phyloP scores from a whole-genome alignment of 495 filamentous ascomycete genomes.

The Trichodelitschia bisporula region DNA sequence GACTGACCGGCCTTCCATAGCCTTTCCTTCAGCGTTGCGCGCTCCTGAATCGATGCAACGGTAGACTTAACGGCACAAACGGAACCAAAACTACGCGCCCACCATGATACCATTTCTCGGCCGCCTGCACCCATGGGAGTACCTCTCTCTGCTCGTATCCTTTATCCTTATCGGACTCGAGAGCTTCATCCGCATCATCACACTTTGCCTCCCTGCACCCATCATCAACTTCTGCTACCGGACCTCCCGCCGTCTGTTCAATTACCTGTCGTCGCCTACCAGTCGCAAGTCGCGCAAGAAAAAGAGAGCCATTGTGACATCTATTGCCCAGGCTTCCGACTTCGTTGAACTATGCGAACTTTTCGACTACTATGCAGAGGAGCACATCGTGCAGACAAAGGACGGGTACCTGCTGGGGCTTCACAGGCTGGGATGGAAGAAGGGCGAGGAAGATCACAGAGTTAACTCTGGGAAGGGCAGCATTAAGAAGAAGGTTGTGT shows the following conservation, averaged over 20 bases:
- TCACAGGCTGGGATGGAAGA: constrained; percentile 62
- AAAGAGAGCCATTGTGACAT: constrained; percentile 24
- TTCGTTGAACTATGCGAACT: constrained; percentile 79
- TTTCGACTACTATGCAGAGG: constrained; percentile 78
- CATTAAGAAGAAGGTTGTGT: constrained; percentile 64
- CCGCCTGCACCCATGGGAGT: constrained; percentile 62
- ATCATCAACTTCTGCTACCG: constrained; percentile 65
- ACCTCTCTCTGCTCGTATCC: constrained; percentile 61
- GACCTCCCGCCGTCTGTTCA: constrained; percentile 60
- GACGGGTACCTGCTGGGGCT: constrained; percentile 88
- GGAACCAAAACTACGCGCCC: too few species aligned
- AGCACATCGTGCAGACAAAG: constrained; percentile 81
- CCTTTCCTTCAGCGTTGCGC: too few species aligned
- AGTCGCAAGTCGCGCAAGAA: constrained; percentile 32
- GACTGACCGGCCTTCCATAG: too few species aligned
- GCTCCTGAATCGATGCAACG: too few species aligned
- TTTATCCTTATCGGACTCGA: constrained; percentile 63
- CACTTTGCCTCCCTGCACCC: constrained; percentile 48
- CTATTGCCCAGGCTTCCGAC: constrained; percentile 45
- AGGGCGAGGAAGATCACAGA: constrained; percentile 46
- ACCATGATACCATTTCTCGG: constrained; percentile 77
- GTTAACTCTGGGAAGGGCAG: constrained; percentile 52
- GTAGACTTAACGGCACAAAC: too few species aligned
- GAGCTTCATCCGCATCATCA: constrained; percentile 61
- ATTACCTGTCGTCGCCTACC: constrained; percentile 46